Conservation (phyloP, 805 yeast genomes). For the Jamesozyma jinghongensis region DNA sequence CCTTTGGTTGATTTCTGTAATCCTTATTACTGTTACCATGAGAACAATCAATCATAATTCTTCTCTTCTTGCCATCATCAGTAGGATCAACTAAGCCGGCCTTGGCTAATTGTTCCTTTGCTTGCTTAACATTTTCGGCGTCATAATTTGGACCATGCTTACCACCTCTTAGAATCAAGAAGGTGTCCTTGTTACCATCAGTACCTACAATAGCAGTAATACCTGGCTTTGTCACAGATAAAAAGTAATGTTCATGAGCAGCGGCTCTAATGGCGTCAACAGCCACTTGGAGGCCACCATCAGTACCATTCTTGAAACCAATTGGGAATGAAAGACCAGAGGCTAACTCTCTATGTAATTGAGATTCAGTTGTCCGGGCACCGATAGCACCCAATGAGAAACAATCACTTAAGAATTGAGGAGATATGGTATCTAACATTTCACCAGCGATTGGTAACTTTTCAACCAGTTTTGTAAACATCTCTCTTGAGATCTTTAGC, state of each 20-base stretch:
- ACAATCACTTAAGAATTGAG: slow-evolving; percentile 87
- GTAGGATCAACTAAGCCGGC: slow-evolving; percentile 39
- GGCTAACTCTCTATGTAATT: slow-evolving; percentile 92
- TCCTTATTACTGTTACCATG: slow-evolving; percentile 93
- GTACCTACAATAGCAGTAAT: slow-evolving; percentile 94
- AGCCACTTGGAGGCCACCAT: slow-evolving; percentile 90
- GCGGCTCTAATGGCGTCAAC: slow-evolving; percentile 92
- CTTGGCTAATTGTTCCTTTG: slow-evolving; percentile 50
- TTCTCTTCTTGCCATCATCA: slow-evolving; percentile 41
- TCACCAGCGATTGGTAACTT: slow-evolving; percentile 91
- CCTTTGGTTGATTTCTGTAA: slow-evolving; percentile 88
- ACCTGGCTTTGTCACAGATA: slow-evolving; percentile 93
- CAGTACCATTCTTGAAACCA: slow-evolving; percentile 97
- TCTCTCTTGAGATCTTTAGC: slow-evolving; percentile 74
- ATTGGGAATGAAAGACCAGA: slow-evolving; percentile 96
- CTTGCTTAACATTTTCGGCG: slow-evolving; percentile 56
- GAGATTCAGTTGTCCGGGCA: slow-evolving; percentile 98
- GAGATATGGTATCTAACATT: slow-evolving; percentile 96
- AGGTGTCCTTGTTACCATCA: slow-evolving; percentile 84
- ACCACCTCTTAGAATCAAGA: slow-evolving; percentile 93
- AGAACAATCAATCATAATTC: slow-evolving; percentile 89
- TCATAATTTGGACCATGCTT: slow-evolving; percentile 88
- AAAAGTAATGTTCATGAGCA: slow-evolving; percentile 84
- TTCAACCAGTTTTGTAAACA: slow-evolving; percentile 76
- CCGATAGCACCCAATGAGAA: slow-evolving; percentile 97